These are phyloP conservation scores for Mycena metata DNA, from an alignment of 768 basidiomycete species.

Conservation along the genomic window DNA sequence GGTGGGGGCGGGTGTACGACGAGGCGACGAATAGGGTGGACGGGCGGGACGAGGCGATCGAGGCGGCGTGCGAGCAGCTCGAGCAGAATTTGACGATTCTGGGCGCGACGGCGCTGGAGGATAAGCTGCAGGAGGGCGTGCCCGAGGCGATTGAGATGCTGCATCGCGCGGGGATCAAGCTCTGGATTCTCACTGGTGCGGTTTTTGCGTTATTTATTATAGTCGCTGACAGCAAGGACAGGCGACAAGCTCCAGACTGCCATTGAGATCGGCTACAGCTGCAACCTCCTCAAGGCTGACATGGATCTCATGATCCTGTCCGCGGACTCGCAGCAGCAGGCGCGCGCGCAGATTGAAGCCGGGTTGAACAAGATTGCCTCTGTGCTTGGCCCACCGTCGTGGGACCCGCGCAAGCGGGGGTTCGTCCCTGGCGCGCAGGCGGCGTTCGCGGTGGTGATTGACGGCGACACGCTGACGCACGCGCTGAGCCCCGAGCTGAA, in stretches of 20 bases:
- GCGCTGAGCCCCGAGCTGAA: conserved; percentile 86
- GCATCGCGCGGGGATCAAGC: conserved; percentile 94
- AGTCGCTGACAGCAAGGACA: conserved; percentile 41
- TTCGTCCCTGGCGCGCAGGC: conserved; percentile 76
- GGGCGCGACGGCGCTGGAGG: conserved; percentile 96
- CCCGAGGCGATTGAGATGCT: conserved; percentile 95
- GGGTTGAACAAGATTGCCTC: conserved; percentile 96
- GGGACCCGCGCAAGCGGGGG: conserved; percentile 72
- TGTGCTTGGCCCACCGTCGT: conserved; percentile 79
- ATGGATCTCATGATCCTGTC: conserved; percentile 99
- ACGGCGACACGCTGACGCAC: conserved; percentile 91
- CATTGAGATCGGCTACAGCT: conserved; percentile 97
- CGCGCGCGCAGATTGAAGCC: conserved; percentile 90
- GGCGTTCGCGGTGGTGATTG: conserved; percentile 95
- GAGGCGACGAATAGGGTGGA: conserved; percentile 81
- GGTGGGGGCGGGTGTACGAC: conserved; percentile 87
- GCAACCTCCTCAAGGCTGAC: conserved; percentile 92
- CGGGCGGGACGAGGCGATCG: conserved; percentile 92
- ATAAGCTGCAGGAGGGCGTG: conserved; percentile 97
- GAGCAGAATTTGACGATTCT: conserved; percentile 89
- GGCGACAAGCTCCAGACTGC: conserved; percentile 99
- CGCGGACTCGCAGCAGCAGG: conserved; percentile 79
- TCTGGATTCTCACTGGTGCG: conserved; percentile 96
- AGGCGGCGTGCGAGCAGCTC: conserved; percentile 86
- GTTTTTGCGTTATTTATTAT: conserved; percentile 16